Evolutionary conservation across 78 protist genomes (phyloP).

Genomic region (Neovahlkampfia damariscottae): DNA sequence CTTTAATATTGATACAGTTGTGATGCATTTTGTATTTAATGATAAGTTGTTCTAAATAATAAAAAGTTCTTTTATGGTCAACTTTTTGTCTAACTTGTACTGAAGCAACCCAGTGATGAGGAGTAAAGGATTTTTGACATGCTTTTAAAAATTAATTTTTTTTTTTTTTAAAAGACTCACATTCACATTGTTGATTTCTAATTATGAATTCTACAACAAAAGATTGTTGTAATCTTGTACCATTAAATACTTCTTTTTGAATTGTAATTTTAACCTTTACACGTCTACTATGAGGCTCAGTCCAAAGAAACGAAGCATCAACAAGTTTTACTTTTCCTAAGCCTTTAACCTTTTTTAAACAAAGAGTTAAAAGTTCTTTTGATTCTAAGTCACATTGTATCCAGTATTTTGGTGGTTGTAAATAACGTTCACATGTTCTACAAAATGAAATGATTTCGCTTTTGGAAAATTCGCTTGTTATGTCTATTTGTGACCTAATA

Average conservation of each 20-base stretch:
- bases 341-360: conserved; percentile 70
- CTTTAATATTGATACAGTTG: conserved; percentile 48
- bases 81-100: conserved; percentile 94
- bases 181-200: conserved; percentile 66
- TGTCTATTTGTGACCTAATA: conserved; percentile 76
- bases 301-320: conserved; percentile 98
- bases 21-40: conserved; percentile 81
- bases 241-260: conserved; percentile 74
- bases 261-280: conserved; percentile 81
- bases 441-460: conserved; percentile 60
- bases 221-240: conserved; percentile 35
- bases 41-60: conserved; percentile 91
- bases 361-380: conserved; percentile 79
- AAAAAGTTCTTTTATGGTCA: conserved; percentile 89
- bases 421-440: conserved; percentile 80
- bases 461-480: conserved; percentile 93
- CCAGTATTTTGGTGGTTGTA: conserved; percentile 74
- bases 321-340: conserved; percentile 72
- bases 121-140: conserved; percentile 77
- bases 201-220: conserved; percentile 82
- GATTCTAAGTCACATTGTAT: conserved; percentile 71
- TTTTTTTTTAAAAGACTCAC: too few relatives aligned
- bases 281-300: conserved; percentile 97
- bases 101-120: conserved; percentile 84
- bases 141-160: too few relatives aligned